phyloP scores from a whole-genome alignment of 2,329 filamentous ascomycete genomes.

The Hypoxylon sp. region DNA sequence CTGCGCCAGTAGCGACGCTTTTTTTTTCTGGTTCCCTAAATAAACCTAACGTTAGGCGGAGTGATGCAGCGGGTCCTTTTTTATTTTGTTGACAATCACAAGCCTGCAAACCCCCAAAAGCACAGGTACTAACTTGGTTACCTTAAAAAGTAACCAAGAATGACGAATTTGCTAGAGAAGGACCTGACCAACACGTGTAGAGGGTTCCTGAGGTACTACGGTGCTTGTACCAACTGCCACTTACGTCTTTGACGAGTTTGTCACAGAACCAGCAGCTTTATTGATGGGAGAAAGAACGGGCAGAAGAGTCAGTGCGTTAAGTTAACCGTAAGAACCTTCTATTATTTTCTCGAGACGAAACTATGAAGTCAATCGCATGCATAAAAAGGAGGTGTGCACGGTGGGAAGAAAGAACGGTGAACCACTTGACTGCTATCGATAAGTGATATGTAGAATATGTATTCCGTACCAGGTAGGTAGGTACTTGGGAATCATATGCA shows the following conservation, averaged over 20 bases:
- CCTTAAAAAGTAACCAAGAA: constrained; percentile 16
- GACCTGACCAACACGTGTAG: background rate
- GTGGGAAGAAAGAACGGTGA: constrained; percentile 34
- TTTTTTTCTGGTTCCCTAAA: constrained; percentile 34
- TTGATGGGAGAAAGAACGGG: background rate
- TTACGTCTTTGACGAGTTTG: background rate
- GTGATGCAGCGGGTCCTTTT: constrained; percentile 44
- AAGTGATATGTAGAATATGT: constrained; percentile 3
- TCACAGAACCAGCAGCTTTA: background rate
- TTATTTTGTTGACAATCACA: constrained; percentile 50
- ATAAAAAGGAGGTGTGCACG: constrained; percentile 28
- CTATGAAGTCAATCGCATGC: constrained; percentile 5
- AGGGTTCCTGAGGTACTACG: constrained; percentile 17
- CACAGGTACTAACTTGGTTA: constrained; percentile 24
- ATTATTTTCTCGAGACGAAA: constrained; percentile 30
- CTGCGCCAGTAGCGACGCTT: constrained; percentile 38
- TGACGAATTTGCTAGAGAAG: constrained; percentile 14
- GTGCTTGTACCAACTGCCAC: background rate
- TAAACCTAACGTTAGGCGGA: constrained; percentile 39
- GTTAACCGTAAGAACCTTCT: constrained; percentile 24
- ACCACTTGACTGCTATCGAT: constrained; percentile 12
- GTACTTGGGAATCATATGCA: constrained; percentile 6
- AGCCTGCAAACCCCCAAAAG: constrained; percentile 25
- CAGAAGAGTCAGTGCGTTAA: constrained; percentile 15
- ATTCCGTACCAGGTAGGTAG: constrained; percentile 6